Conservation (phyloP, 1,139 yeast genomes). For the Lodderomyces theae region DNA sequence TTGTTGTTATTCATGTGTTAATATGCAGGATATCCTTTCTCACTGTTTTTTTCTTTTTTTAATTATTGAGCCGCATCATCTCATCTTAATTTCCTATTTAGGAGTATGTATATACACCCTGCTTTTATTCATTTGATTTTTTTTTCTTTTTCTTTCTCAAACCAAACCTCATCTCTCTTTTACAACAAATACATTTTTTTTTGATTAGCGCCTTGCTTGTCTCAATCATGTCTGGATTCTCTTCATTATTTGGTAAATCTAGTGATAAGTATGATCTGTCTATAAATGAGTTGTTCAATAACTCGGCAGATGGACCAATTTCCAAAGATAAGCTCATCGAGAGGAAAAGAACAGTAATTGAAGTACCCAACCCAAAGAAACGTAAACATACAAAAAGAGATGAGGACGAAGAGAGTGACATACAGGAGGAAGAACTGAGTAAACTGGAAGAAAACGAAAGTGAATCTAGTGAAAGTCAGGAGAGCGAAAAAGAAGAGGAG, state of each 20-base stretch:
- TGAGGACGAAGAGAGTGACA: slow-evolving; percentile 18
- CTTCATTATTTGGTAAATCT: slow-evolving; percentile 32
- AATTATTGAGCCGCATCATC: slow-evolving; percentile 1
- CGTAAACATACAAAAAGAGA: slow-evolving; percentile 7
- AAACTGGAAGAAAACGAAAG: slow-evolving; percentile 12
- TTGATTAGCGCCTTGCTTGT: too few species aligned
- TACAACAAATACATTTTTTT: too few species aligned
- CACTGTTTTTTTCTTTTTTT: too few species aligned
- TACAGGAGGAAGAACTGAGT: slow-evolving; percentile 18
- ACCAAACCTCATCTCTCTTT: neutral
- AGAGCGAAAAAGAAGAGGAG: slow-evolving; percentile 13
- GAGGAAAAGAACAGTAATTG: slow-evolving; percentile 25
- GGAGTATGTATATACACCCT: neutral
- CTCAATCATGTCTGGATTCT: slow-evolving; percentile 37
- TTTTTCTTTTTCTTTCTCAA: neutral
- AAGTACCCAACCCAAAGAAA: slow-evolving; percentile 16
- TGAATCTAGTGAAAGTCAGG: neutral
- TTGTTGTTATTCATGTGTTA: too few species aligned
- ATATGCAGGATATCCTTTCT: too few species aligned
- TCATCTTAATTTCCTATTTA: neutral
- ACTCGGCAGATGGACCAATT: slow-evolving; percentile 35
- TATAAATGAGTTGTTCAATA: slow-evolving; percentile 41
- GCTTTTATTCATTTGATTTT: neutral
- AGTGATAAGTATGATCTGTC: slow-evolving; percentile 28
- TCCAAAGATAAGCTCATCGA: slow-evolving; percentile 25